Evolutionary conservation across 345 rosid genomes (phyloP), one percentile per base, ranked within the genome.

Genomic region (Murraya paniculata): DNA sequence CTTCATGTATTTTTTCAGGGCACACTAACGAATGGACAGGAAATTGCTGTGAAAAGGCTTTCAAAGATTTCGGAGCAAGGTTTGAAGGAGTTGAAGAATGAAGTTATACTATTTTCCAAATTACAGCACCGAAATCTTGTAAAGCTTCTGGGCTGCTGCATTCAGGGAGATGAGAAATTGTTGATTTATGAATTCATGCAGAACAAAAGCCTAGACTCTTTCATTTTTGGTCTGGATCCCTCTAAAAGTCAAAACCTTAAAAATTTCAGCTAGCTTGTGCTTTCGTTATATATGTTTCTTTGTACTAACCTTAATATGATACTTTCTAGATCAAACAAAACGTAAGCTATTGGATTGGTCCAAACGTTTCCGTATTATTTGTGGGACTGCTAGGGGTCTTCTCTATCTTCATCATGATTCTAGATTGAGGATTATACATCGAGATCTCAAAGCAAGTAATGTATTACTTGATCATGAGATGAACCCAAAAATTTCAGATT

Each of bases 91-190:
- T 86, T 89, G 70, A 87, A 78, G 78, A 89, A 83, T 27, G 90
- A 89, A 68, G 90, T 82, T 3, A 81, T 67, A 25, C 55, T 85
- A 30, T 84, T 89, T 6, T 85, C 87, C 13, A 87, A 87, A 74
- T 86, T 89, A 74, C 92, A 87, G 58, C 92, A 87, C 64, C 80
- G 87, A 30, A 89, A 89, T 68, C 86, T 89, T 27, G 91, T 89
- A 27, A 82, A 76, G 72, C 86, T 89, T 77, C 79, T 83, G 2
- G 84, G 84, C 2, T 85, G 83, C 22, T 85, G 84, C 70, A 76
- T 81, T 58, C 69, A 83, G 9, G 81, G 73, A 74, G 84, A 83
- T 1, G 86, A 85, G 28, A 83, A 71, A 55, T 35, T 85, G 77
- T 27, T 85, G 62, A 61, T 85, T 30, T 85, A 85, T 45, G 84